Percentiles rank a stretch among this genome's conserved stretches.
These are phyloP conservation scores for Bruguiera sexangula DNA, from an alignment of 345 rosid genomes.

Conservation along the genomic window DNA sequence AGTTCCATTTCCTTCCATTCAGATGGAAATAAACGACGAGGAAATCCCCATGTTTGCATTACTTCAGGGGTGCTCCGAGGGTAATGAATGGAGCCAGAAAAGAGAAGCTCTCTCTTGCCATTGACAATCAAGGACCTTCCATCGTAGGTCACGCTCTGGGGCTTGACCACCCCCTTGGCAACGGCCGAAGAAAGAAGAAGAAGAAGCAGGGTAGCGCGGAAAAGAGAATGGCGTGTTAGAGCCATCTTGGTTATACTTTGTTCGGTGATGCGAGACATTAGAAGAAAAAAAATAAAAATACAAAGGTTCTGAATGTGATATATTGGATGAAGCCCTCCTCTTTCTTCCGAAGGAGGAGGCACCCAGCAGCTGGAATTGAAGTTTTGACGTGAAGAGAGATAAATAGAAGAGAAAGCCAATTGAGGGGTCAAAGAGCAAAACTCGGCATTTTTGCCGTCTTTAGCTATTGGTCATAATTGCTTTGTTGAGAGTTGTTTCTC, in stretches of 20 bases:
- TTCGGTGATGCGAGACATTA: not conserved
- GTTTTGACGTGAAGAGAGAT: not conserved
- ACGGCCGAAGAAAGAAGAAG: conserved; percentile 12
- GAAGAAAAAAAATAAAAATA: too few species aligned
- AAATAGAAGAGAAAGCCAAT: conserved; percentile 10
- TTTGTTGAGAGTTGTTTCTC: too few species aligned
- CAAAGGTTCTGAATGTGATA: too few species aligned
- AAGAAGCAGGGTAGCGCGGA: conserved; percentile 19
- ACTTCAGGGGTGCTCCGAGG: conserved; percentile 78
- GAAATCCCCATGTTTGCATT: conserved; percentile 1
- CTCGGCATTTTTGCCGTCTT: not conserved
- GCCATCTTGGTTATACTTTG: conserved; percentile 1
- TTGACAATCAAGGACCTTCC: conserved; percentile 55
- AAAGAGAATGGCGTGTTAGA: not conserved
- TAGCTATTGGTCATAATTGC: too few species aligned
- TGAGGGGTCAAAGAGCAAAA: too few species aligned
- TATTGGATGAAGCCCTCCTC: conserved; percentile 20
- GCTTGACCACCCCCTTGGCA: not conserved
- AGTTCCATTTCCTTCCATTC: too few species aligned
- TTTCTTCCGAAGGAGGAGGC: conserved; percentile 19
- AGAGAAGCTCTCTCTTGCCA: conserved; percentile 56
- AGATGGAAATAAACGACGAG: too few species aligned
- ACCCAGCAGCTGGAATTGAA: conserved; percentile 14
- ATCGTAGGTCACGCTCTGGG: conserved; percentile 45
- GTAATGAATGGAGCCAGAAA: conserved; percentile 84